phyloP scores from a whole-genome alignment of 805 yeast genomes.

The Pichia phayaonensis region DNA sequence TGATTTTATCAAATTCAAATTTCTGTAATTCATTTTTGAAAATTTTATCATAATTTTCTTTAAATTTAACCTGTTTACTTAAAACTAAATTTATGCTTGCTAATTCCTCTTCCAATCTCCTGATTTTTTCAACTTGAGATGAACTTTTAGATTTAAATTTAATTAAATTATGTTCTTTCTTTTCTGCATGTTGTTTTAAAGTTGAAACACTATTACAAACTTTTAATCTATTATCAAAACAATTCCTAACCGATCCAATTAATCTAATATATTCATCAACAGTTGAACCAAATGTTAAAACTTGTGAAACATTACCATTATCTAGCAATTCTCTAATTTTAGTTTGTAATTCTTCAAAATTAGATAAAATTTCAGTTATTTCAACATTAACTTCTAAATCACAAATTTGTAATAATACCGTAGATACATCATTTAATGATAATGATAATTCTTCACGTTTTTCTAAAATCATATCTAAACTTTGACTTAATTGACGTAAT shows the following conservation, averaged over 20 bases:
- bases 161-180: slow-evolving; percentile 38
- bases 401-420: slow-evolving; percentile 49
- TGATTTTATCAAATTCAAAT: slow-evolving; percentile 69
- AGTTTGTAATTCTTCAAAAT: slow-evolving; percentile 65
- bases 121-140: slow-evolving; percentile 56
- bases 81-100: slow-evolving; percentile 46
- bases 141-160: slow-evolving; percentile 38
- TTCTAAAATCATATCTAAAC: slow-evolving; percentile 63
- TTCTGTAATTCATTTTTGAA: slow-evolving; percentile 60
- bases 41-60: slow-evolving; percentile 53
- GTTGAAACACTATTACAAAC: slow-evolving; percentile 38
- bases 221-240: slow-evolving; percentile 68
- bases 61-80: slow-evolving; percentile 46
- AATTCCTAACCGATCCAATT: slow-evolving; percentile 64
- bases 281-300: slow-evolving; percentile 77
- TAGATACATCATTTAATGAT: slow-evolving; percentile 58
- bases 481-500: slow-evolving; percentile 57
- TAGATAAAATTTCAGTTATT: slow-evolving; percentile 54
- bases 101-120: slow-evolving; percentile 51
- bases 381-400: slow-evolving; percentile 66
- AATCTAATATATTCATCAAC: slow-evolving; percentile 80
- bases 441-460: slow-evolving; percentile 70
- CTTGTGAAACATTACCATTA: slow-evolving; percentile 76
- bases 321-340: slow-evolving; percentile 68
- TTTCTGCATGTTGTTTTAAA: slow-evolving; percentile 35